Conservation (phyloP, 2,329 filamentous ascomycete species). For the Ilyonectria sp. region DNA sequence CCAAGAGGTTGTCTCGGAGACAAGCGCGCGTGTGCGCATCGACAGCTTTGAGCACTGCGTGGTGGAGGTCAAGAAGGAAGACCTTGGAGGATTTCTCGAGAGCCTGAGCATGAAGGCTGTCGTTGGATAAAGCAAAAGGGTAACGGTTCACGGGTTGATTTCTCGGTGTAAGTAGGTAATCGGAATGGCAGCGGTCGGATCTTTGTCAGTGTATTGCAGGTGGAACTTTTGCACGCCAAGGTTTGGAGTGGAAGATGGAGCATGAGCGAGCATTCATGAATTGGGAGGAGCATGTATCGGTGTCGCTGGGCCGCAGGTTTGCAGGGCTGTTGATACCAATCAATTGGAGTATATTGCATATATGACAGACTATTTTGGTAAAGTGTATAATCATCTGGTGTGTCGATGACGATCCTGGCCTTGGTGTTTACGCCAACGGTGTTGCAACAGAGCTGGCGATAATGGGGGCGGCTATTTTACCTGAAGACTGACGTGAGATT, state of each 20-base stretch:
- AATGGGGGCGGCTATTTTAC: background rate
- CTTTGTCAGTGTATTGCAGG: slow-evolving; percentile 11
- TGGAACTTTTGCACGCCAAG: slow-evolving; percentile 2
- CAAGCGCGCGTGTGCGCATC: slow-evolving; percentile 88
- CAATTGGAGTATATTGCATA: slow-evolving; percentile 4
- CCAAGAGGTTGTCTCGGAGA: slow-evolving; percentile 94
- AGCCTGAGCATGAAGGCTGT: slow-evolving; percentile 92
- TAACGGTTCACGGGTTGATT: slow-evolving; percentile 1
- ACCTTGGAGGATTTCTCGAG: slow-evolving; percentile 91
- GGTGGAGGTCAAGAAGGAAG: slow-evolving; percentile 97
- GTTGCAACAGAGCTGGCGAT: background rate
- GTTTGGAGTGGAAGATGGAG: slow-evolving; percentile 19
- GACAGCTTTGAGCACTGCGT: slow-evolving; percentile 98
- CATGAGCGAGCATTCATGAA: slow-evolving; percentile 29
- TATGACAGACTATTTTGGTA: too few relatives aligned
- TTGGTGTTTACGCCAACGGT: background rate
- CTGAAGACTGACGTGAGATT: slow-evolving; percentile 25
- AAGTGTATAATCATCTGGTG: background rate
- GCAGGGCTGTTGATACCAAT: slow-evolving; percentile 25
- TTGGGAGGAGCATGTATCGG: slow-evolving; percentile 28
- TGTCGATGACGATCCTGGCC: background rate
- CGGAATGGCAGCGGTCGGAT: slow-evolving; percentile 17
- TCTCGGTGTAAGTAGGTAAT: slow-evolving; percentile 16
- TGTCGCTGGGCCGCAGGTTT: slow-evolving; percentile 6
- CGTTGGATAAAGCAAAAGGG: slow-evolving; percentile 65